Evolutionary conservation across 1,284 basidiomycete species (phyloP), one percentile per base, ranked within the genome.

Genomic region (Athelia psychrophila): DNA sequence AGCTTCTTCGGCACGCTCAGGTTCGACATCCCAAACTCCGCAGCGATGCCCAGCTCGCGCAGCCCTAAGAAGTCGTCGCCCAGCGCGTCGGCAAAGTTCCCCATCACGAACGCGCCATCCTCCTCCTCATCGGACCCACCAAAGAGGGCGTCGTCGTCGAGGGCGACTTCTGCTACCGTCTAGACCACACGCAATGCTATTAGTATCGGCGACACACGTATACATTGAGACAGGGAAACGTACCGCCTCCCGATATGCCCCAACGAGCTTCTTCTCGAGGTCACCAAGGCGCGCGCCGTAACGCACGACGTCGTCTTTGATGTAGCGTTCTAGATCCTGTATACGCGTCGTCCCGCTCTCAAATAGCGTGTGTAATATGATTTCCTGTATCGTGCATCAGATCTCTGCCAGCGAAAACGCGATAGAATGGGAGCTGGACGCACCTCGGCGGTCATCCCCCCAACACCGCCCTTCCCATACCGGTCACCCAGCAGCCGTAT

Each of bases 41-140:
- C 79, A 48, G 94, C 93, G 52, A 98, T 91, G 19, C 95, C 95
- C 40, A 95, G 72, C 64, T 92, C 93, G 50, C 84, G 81, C 25
- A 98, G 77, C 18, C 95, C 95, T 30, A 98, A 83, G 70, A 95
- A 97, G 69, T 98, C 95, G 61, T 97, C 95, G 33, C 94, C 95
- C 16, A 96, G 79, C 20, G 86, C 80, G 50, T 93, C 91, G 27
- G 93, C 88, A 67, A 95, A 95, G 58, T 90, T 87, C 50, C 95
- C 94, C 83, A 91, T 87, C 60, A 91, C 78, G 62, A 87, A 74
- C 62, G 81, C 83, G 62, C 88, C 83, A 15, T 93, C 86, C 48
- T 88, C 87, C 36, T 89, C 90, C 44, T 85, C 85, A 49, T 86
- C 86, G 5, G 16, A n/a, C 24, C 67, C 62, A 8, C 61, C 77